A percentile compares a stretch with the other conserved stretches of the same genome.
Evolutionary conservation across 139 green algal species (phyloP).

Genomic region (Chlamydomonas incerta): DNA sequence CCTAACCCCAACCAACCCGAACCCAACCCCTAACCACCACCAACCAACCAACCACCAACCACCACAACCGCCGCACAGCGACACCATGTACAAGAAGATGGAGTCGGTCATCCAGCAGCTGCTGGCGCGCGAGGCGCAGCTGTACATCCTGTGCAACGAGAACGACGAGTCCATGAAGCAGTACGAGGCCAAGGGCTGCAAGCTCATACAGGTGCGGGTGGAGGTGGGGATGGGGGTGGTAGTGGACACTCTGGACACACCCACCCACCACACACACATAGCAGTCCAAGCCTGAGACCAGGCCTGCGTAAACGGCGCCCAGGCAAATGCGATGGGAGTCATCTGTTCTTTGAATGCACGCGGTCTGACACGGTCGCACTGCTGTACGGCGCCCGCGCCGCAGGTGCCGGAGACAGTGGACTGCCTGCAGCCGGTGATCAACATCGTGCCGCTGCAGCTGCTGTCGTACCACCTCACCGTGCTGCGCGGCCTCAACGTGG

Average conservation of each 20-base stretch:
- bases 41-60: too few species aligned
- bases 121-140: slow-evolving; percentile 74
- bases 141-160: slow-evolving; percentile 92
- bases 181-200: slow-evolving; percentile 56
- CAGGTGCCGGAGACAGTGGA: slow-evolving; percentile 84
- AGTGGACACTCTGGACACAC: too few species aligned
- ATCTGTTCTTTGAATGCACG: too few species aligned
- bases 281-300: too few species aligned
- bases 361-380: too few species aligned
- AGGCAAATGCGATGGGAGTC: too few species aligned
- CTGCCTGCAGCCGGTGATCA: slow-evolving; percentile 93
- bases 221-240: neutral
- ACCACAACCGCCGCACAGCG: slow-evolving; percentile 10
- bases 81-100: slow-evolving; percentile 91
- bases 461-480: slow-evolving; percentile 96
- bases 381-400: too few species aligned
- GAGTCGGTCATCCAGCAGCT: slow-evolving; percentile 93
- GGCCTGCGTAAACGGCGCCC: too few species aligned
- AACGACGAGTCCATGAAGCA: slow-evolving; percentile 63
- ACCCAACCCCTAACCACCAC: too few species aligned
- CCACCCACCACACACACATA: too few species aligned
- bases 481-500: slow-evolving; percentile 93
- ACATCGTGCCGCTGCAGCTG: slow-evolving; percentile 97
- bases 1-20: too few species aligned
- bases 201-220: slow-evolving; percentile 64